Base-by-base conservation (phyloP, 768 basidiomycete genomes). In the Russula sp. region DNA sequence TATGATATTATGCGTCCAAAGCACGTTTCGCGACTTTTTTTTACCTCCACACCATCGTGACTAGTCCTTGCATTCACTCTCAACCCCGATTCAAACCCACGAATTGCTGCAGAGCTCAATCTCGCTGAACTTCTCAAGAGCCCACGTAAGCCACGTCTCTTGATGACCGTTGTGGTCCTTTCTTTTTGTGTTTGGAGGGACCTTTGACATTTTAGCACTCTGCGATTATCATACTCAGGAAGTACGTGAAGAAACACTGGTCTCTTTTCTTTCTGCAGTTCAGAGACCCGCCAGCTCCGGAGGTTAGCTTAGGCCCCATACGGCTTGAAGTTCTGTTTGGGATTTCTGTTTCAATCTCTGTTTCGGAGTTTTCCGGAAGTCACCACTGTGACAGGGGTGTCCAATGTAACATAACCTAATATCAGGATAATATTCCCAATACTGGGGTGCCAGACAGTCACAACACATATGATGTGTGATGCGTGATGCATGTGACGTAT, bases 241-340 rank as follows among this genome's bases (percentile, higher is more conserved):
- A 93, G 75, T 97, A 94, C 70, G 84, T 97, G 62, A 81, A 78
- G 59, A 89, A 94, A 69, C 79, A 89, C 69, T 98, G 96, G 96
- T 93, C 92, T 29, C 88, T 88, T 0, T 88, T 84, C 68, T 93
- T 93, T 68, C 61, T 79, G 2, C 74, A 79, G 34, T 98, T 95
- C n/a, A n/a, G n/a, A n/a, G n/a, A n/a, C n/a, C n/a, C n/a, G n/a
- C n/a, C n/a, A n/a, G n/a, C n/a, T n/a, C n/a, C n/a, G n/a, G n/a
- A n/a, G n/a, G n/a, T n/a, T n/a, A n/a, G n/a, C n/a, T n/a, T n/a
- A n/a, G n/a, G n/a, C n/a, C n/a, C n/a, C n/a, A n/a, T n/a, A n/a
- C n/a, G n/a, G n/a, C n/a, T n/a, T n/a, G n/a, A n/a, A n/a, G n/a
- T n/a, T n/a, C n/a, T n/a, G n/a, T n/a, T n/a, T n/a, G n/a, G n/a